Conservation (phyloP, 164 flowering plant genomes). For the Echeveria elegans region DNA sequence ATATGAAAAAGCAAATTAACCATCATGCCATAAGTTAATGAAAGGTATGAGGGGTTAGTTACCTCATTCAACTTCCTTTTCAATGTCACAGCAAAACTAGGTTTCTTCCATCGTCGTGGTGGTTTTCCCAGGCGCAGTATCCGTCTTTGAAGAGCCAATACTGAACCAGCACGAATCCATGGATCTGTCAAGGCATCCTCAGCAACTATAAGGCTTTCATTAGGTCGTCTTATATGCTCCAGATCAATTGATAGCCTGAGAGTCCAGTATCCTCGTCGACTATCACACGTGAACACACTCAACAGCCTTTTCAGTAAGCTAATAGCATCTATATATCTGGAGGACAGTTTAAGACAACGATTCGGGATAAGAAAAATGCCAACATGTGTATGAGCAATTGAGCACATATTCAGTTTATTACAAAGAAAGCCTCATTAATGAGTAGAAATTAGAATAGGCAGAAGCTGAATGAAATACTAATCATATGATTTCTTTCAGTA, state of each 20-base stretch:
- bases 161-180: conserved; percentile 92
- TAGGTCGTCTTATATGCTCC: conserved; percentile 59
- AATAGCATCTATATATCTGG: conserved; percentile 73
- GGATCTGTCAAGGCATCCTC: conserved; percentile 74
- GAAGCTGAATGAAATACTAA: too few species aligned
- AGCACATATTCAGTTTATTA: neutral
- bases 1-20: too few species aligned
- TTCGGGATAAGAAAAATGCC: neutral
- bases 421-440: neutral
- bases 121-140: conserved; percentile 83
- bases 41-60: neutral
- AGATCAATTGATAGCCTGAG: conserved; percentile 75
- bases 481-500: too few species aligned
- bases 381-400: neutral
- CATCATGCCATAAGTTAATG: neutral
- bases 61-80: conserved; percentile 78
- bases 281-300: conserved; percentile 33
- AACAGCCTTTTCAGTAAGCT: conserved; percentile 46
- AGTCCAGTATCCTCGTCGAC: conserved; percentile 92
- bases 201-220: conserved; percentile 82
- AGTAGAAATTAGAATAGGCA: neutral
- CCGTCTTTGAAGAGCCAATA: conserved; percentile 77
- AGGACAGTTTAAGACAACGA: neutral
- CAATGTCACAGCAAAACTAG: conserved; percentile 48
- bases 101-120: conserved; percentile 93